Base-by-base conservation (phyloP, 352 stramenopile genomes). In the Thalassiosira livingstoniorum region DNA sequence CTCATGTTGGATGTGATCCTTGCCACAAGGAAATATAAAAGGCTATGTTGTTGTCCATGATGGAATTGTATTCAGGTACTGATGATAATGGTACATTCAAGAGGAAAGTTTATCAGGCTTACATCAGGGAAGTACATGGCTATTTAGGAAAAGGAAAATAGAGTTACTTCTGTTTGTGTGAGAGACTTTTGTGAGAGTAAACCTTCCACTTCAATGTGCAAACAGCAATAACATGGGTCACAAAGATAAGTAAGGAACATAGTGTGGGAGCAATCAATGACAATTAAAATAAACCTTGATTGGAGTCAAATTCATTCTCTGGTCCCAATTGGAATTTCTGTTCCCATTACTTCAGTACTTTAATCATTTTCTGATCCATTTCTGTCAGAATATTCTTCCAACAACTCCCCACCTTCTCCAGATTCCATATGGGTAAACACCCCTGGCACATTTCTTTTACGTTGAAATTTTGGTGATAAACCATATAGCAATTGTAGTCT, bases 171-270 rank as follows among this genome's bases (percentile, higher is more conserved):
- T 27, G 11, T n/a, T 2, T 75, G 66, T 32, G 54, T 75, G 7
- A 18, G 11, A 7, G 37, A 54, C 39, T n/a, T 27, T 69, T 4
- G 55, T 69, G 31, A 54, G 39, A 4, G 57, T 71, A 7, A 60
- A 62, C 4, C 60, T 63, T 35, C 69, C 69, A 13, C 55, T 71
- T n/a, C n/a, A n/a, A n/a, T n/a, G n/a, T n/a, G 43, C 69, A 23
- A 25, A 61, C 15, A 57, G 69, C 27, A 2, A 61, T 2, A 71
- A 70, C 69, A 78, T 70, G 57, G 69, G 69, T 4, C 69, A 78
- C 60, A 70, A 51, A 43, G 55, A 42, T 45, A 23, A 13, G 21
- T 58, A n/a, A 58, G 18, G 18, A 51, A 10, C 10, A 18, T 18
- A 51, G 18, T 18, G n/a, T n/a, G n/a, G n/a, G n/a, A n/a, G n/a